These are phyloP conservation scores for Odonthalia washingtoniensis DNA, from an alignment of 31 red algal genomes.

Conservation along the genomic window DNA sequence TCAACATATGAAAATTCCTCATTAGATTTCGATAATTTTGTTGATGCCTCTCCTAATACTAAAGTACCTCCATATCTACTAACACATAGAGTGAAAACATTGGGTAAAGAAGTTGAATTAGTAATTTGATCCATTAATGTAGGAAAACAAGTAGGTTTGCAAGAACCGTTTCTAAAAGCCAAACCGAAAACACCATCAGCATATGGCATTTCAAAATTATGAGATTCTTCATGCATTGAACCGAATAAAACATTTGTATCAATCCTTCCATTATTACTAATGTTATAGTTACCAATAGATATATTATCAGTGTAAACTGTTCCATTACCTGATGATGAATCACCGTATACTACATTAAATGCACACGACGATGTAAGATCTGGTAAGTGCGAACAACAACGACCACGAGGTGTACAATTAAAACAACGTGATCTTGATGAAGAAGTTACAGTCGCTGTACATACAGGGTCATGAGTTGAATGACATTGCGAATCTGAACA, in stretches of 20 bases:
- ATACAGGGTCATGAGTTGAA: neutral
- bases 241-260: conserved; percentile 39
- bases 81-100: conserved; percentile 72
- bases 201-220: conserved; percentile 69
- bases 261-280: too few species aligned
- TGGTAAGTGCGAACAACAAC: conserved; percentile 39
- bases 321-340: conserved; percentile 62
- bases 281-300: conserved; percentile 11
- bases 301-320: conserved; percentile 58
- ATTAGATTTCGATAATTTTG: conserved; percentile 19
- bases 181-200: conserved; percentile 67
- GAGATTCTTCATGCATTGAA: conserved; percentile 62
- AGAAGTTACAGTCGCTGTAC: conserved; percentile 11
- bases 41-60: conserved; percentile 49
- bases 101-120: conserved; percentile 50
- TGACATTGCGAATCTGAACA: conserved; percentile 35
- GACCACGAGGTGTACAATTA: conserved; percentile 28
- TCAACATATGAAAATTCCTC: conserved; percentile 46
- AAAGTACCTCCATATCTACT: conserved; percentile 64
- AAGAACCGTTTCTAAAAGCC: conserved; percentile 58
- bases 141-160: conserved; percentile 56
- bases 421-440: conserved; percentile 48
- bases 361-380: conserved; percentile 42
- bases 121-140: conserved; percentile 66
- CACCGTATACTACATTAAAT: conserved; percentile 64